Conservation (phyloP, 2,329 filamentous ascomycete genomes). For the Chalaropsis thielavioides region DNA sequence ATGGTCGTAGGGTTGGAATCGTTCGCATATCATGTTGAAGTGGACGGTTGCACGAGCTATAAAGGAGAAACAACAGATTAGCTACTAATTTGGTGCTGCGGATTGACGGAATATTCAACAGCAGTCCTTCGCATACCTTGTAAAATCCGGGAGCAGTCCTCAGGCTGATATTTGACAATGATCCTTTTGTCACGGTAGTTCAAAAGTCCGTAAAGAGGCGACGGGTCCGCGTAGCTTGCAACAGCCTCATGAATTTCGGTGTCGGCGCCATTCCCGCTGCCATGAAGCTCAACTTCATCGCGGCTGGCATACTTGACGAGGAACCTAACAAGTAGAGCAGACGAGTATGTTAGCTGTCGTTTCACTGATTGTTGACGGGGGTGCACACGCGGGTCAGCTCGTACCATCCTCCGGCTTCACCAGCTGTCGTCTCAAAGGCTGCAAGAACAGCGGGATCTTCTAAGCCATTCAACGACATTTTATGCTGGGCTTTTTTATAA, state of each 20-base stretch:
- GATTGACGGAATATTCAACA: background rate
- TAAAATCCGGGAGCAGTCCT: slow-evolving; percentile 76
- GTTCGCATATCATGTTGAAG: slow-evolving; percentile 51
- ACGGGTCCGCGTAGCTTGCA: slow-evolving; percentile 64
- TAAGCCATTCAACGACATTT: slow-evolving; percentile 92
- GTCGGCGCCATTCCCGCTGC: slow-evolving; percentile 65
- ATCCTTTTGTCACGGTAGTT: slow-evolving; percentile 82
- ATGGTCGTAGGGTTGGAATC: slow-evolving; percentile 75
- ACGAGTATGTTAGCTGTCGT: slow-evolving; percentile 7
- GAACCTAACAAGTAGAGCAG: slow-evolving; percentile 48
- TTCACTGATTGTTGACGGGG: background rate
- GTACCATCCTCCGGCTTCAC: slow-evolving; percentile 89
- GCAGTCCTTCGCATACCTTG: slow-evolving; percentile 51
- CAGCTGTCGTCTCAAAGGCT: slow-evolving; percentile 64
- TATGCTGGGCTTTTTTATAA: background rate
- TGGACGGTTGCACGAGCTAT: slow-evolving; percentile 69
- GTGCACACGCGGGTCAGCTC: slow-evolving; percentile 25
- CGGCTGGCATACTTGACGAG: slow-evolving; percentile 80
- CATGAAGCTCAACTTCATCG: slow-evolving; percentile 72
- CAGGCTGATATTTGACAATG: slow-evolving; percentile 81
- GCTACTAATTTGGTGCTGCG: background rate
- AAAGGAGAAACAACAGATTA: slow-evolving; percentile 14
- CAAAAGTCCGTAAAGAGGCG: slow-evolving; percentile 82
- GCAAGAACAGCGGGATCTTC: slow-evolving; percentile 68
- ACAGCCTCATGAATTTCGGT: slow-evolving; percentile 69